phyloP scores from a whole-genome alignment of 257 asterid genomes.

The Solanum neorickii region DNA sequence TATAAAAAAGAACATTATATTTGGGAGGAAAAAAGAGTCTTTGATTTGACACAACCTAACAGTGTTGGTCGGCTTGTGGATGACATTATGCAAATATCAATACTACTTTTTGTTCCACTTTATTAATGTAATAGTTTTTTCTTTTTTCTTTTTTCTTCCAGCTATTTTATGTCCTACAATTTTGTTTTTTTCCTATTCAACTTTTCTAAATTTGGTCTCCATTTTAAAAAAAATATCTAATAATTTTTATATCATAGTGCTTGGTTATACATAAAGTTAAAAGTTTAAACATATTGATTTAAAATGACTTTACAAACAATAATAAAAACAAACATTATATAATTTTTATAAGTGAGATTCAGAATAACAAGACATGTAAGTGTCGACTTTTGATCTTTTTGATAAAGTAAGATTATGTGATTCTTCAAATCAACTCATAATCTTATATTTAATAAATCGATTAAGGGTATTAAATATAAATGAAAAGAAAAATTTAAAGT shows the following conservation, averaged over 20 bases:
- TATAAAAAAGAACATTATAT: no score
- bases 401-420: not conserved
- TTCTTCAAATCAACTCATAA: no score
- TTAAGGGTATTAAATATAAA: no score
- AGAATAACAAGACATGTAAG: no score
- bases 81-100: not conserved
- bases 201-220: not conserved
- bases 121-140: not conserved
- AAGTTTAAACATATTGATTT: not conserved
- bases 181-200: not conserved
- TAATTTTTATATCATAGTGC: not conserved
- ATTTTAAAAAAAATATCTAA: not conserved
- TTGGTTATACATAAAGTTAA: not conserved
- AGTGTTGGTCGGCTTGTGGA: constrained; percentile 13
- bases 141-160: not conserved
- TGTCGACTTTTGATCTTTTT: not conserved
- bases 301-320: not conserved
- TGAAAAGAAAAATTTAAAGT: fast-evolving
- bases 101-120: not conserved
- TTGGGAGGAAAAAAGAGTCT: not conserved
- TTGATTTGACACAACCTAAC: constrained; percentile 26
- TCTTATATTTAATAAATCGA: no score
- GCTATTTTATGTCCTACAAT: not conserved
- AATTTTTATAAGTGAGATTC: no score
- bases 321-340: not conserved